These are phyloP conservation scores for Podila minutissima DNA, from an alignment of 192 early-diverging fungal species.

Conservation along the genomic window DNA sequence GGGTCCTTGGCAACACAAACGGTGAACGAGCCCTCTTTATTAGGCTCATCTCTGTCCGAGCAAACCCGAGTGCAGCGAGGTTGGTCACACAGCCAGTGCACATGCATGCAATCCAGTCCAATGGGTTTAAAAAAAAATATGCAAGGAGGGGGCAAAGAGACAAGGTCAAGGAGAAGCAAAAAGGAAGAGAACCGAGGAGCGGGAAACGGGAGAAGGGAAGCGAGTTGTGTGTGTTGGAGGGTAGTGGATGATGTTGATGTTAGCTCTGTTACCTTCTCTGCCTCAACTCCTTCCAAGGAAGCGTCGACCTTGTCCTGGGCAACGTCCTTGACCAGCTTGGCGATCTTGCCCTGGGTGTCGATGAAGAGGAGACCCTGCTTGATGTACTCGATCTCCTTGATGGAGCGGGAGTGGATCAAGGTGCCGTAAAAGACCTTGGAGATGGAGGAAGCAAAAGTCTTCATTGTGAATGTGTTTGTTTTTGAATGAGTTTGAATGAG, in stretches of 20 bases:
- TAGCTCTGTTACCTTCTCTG: constrained; percentile 22
- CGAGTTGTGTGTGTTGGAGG: not conserved
- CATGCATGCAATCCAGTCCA: not conserved
- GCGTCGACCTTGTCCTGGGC: constrained; percentile 44
- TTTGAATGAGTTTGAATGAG: not conserved
- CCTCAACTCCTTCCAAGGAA: constrained; percentile 23
- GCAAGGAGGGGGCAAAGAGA: not conserved
- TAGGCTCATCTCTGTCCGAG: not conserved
- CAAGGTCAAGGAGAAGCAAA: not conserved
- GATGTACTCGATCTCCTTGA: constrained; percentile 74
- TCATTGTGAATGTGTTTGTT: constrained; percentile 13
- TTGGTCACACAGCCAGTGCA: not conserved
- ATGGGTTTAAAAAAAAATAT: not conserved
- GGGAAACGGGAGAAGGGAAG: no score
- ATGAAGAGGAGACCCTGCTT: constrained; percentile 74
- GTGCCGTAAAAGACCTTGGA: constrained; percentile 68
- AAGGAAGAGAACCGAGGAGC: no score
- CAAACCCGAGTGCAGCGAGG: not conserved
- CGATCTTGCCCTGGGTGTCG: constrained; percentile 72
- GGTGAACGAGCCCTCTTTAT: not conserved
- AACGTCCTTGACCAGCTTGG: constrained; percentile 63
- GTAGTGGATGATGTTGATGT: not conserved
- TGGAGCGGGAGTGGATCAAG: constrained; percentile 71
- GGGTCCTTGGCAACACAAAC: no score
- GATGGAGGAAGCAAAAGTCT: constrained; percentile 47